phyloP scores from a whole-genome alignment of 306 rosid genomes.

The Albizia julibrissin region DNA sequence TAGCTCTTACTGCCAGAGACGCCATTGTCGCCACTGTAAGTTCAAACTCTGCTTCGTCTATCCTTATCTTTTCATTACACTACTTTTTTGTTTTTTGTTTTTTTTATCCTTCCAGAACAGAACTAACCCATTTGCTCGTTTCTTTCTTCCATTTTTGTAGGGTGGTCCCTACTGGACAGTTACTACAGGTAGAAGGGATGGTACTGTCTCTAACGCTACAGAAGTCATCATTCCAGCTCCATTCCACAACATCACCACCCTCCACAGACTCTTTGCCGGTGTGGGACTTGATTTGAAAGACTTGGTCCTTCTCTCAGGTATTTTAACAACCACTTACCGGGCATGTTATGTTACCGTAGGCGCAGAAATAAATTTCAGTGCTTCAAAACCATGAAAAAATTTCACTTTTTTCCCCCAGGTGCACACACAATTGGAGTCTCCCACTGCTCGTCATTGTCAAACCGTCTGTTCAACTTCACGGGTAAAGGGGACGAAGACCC shows the following conservation, averaged over 20 bases:
- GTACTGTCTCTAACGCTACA: conserved; percentile 43
- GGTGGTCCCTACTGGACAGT: conserved; percentile 97
- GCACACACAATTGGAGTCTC: conserved; percentile 87
- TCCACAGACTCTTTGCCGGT: conserved; percentile 50
- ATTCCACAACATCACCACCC: conserved; percentile 53
- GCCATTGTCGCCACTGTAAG: conserved; percentile 70
- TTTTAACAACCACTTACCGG: background rate
- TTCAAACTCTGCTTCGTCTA: background rate
- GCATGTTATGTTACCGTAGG: background rate
- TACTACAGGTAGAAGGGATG: conserved; percentile 92
- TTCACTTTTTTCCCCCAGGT: conserved; percentile 38
- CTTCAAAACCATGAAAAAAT: background rate
- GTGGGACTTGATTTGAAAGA: conserved; percentile 72
- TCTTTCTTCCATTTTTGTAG: conserved; percentile 39
- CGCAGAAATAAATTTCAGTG: background rate
- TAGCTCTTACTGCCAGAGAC: conserved; percentile 77
- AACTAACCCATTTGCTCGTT: conserved; percentile 21
- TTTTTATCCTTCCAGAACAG: background rate
- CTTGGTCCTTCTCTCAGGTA: conserved; percentile 79
- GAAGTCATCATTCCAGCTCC: conserved; percentile 75
- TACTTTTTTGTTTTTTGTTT: too few species aligned
- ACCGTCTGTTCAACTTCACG: conserved; percentile 68
- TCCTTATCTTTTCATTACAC: background rate
- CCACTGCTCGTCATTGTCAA: conserved; percentile 61
- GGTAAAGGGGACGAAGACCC: conserved; percentile 80